Evolutionary conservation across 2,329 filamentous ascomycete species (phyloP), one percentile per base, ranked within the genome.

Genomic region (Podosphaera fusca): DNA sequence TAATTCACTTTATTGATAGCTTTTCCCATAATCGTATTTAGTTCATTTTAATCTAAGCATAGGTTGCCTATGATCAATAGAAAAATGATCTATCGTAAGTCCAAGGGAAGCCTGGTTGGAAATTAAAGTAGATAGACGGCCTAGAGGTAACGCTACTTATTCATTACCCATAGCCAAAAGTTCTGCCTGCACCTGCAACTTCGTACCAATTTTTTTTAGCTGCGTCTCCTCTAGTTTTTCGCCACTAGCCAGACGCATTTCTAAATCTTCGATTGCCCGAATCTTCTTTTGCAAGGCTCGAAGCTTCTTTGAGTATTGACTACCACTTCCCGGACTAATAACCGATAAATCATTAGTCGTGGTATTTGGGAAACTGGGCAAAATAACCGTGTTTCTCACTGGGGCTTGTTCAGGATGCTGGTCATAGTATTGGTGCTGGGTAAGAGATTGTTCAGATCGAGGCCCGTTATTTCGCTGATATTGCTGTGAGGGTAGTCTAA

Each of bases 191-290:
- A 98, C 90, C 14, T 78, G 72, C 54, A 81, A 74, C 73, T 96
- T 94, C 30, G 88, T 96, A 57, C 80, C 79, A 64, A 98, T 98
- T 78, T 98, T 98, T 77, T 95, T 94, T 71, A 98, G 81, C 73
- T 98, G 92, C 36, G 92, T 98, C 67, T 95, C 90, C 73, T 98
- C 92, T 59, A 98, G 74, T 76, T 95, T 96, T 76, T 98, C 92
- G 4, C 90, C 90, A 38, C 84, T 83, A 2, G 90, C 92, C 63
- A 89, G 81, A 58, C 92, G 81, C 89, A 96, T 95, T 75, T 96
- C 95, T 60, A 98, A 74, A 69, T 98, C 92, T 68, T 98, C 92
- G 67, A 98, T 98, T 9, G 92, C 92, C 29, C 92, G 81, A 60
- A 98, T 85, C 78, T 98, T 98, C 79, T 98, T 98, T 69, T 95